Conservation (phyloP, 352 stramenopile species). For the Pythium aquatile region DNA sequence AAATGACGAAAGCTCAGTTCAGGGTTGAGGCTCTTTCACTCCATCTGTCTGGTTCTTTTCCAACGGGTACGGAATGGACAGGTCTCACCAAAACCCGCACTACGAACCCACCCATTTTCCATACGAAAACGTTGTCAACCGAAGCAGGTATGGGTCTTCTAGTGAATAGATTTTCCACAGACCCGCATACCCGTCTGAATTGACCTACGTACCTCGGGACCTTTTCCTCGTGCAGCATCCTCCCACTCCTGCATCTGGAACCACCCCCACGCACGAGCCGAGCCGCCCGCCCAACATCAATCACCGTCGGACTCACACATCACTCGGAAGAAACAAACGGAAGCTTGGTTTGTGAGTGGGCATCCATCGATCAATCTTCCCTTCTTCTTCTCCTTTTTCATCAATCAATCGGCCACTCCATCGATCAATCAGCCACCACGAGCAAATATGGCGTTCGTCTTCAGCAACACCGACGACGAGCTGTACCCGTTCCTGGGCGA, state of each 20-base stretch:
- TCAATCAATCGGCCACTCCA: not conserved
- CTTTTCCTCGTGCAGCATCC: constrained; percentile 8
- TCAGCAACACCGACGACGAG: constrained; percentile 51
- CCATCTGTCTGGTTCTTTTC: not conserved
- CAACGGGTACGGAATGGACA: not conserved
- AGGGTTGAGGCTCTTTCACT: not conserved
- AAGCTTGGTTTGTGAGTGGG: not conserved
- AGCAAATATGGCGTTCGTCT: constrained; percentile 46
- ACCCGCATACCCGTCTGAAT: not conserved
- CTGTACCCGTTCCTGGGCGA: constrained; percentile 59
- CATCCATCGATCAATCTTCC: not conserved
- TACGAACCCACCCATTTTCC: not conserved
- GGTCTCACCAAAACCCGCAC: not conserved
- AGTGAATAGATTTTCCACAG: too few species aligned
- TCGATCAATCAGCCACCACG: not conserved
- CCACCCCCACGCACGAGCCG: constrained; percentile 1
- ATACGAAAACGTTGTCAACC: too few species aligned
- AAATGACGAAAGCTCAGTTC: not conserved
- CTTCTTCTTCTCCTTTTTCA: not conserved
- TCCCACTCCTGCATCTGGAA: constrained; percentile 12
- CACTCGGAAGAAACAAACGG: not conserved
- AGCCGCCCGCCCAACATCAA: constrained; percentile 8
- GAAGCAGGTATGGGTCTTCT: not conserved
- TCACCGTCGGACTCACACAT: not conserved
- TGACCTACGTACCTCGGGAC: not conserved